Base-by-base conservation (phyloP, 192 early-diverging fungal species). In the Borealophlyctis nickersoniae region DNA sequence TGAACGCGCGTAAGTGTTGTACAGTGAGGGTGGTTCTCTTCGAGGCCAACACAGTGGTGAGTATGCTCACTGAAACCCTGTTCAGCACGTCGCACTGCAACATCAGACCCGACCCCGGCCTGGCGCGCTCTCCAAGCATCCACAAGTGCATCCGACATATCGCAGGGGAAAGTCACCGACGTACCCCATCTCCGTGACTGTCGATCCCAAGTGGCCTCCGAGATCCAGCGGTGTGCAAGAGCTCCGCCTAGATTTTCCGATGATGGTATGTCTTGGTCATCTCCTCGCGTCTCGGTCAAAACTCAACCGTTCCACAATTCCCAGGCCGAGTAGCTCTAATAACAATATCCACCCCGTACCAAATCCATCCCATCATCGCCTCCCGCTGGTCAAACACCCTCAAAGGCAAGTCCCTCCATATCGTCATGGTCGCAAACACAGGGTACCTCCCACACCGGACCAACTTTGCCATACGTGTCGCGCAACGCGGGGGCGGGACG, bases 281-380 rank as follows among this genome's bases (percentile, higher is more conserved):
- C 2, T 58, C 19, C 24, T 26, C 24, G 19, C 11, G 19, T 34
- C 0, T 35, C n/a, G 22, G 2, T 14, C n/a, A 1, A 29, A 39
- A 19, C 2, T n/a, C 26, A n/a, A 0, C 1, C 0, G 33, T 35
- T 58, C n/a, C 14, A 2, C 7, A 14, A 14, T 11, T 34, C 57
- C 26, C 32, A 58, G 60, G 60, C 5, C 35, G 36, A n/a, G 23
- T 61, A 19, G 2, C 60, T 0, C 14, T 61, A 9, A 52, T 61
- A 19, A 14, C 23, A 28, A 61, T 61, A 14, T 26, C 9, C 36
- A 52, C 60, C 1, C 32, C 34, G 9, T 14, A 11, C 29, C 60
- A 61, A 50, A 28, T 61, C 1, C 60, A 61, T 29, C 60, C 60
- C 7, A 7, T 61, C 7, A 49, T 61, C n/a, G 60, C 60, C n/a